phyloP scores from a whole-genome alignment of 2,329 filamentous ascomycete species.

The Corinectria fuckeliana region DNA sequence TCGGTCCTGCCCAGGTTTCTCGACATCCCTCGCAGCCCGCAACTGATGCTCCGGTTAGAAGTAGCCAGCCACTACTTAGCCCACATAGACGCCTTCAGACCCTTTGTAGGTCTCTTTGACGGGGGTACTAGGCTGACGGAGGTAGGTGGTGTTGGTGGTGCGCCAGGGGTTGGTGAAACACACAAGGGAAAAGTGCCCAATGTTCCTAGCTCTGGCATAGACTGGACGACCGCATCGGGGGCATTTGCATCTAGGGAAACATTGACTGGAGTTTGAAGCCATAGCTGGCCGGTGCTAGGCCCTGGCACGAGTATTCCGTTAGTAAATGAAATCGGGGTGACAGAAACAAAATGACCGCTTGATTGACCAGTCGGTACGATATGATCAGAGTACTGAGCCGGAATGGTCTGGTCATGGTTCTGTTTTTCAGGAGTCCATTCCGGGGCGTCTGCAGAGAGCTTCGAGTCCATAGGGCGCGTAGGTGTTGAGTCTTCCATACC shows the following conservation, averaged over 20 bases:
- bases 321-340: conserved; percentile 28
- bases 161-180: neutral
- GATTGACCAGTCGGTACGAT: conserved; percentile 5
- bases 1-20: neutral
- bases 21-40: no score
- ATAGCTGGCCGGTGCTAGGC: conserved; percentile 20
- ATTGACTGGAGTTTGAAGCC: conserved; percentile 14
- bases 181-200: neutral
- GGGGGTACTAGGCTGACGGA: neutral
- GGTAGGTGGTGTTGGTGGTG: neutral
- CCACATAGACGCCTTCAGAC: conserved; percentile 32
- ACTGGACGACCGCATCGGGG: neutral
- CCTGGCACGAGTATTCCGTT: conserved; percentile 27
- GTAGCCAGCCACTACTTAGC: conserved; percentile 7
- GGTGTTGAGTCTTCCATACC: neutral
- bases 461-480: neutral
- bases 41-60: neutral
- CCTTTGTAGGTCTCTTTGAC: conserved; percentile 19
- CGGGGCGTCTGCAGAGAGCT: neutral
- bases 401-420: neutral
- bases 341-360: conserved; percentile 24
- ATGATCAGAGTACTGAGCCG: neutral
- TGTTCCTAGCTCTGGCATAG: neutral
- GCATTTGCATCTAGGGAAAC: neutral
- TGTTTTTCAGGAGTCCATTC: conserved; percentile 1